Evolutionary conservation across 73 alveolate species (phyloP), one percentile per base, ranked within the genome.

Genomic region (Paramecium primaurelia): DNA sequence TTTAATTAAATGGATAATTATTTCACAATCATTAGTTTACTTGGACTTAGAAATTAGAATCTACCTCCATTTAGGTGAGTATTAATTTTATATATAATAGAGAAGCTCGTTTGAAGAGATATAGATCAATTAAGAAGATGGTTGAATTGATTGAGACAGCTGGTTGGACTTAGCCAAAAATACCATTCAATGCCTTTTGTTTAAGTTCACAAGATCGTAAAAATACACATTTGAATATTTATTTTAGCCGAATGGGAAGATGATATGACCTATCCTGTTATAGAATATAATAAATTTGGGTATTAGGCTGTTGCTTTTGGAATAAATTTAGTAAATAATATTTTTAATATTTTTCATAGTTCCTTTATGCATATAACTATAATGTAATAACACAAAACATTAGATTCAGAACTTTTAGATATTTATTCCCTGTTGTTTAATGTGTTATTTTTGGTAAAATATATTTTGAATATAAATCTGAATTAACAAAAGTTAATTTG

Each of bases 161-260:
- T 59, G 95, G 92, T 75, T 92, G 93, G 88, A 86, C 95, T 84
- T 96, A 96, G 80, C 98, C 98, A 59, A 93, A 93, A 64, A 86
- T 94, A 90, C 98, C 98, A 45, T 64, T 77, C 40, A 88, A 87
- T 28, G 96, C 96, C 58, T 69, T 96, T 86, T 84, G 93, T 60
- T 92, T 96, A 38, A 93, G 93, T 59, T 97, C 98, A 88, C 20
- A 58, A 59, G 98, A 96, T 88, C 94, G 94, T 89, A 89, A 44
- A 25, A 71, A 32, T 88, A 30, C 30, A 10, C 36, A 51, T 36
- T 25, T 69, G 71, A 32, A 87, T 59, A 71, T 44, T 1, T 44
- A 89, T 28, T 40, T 18, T 71, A 89, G 97, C 98, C 68, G 98
- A 96, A 69, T 96, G 98, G 98, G 98, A 96, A 75, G 98, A 96